Base-by-base conservation (phyloP, 352 stramenopile species). In the Phytophthora idaei region DNA sequence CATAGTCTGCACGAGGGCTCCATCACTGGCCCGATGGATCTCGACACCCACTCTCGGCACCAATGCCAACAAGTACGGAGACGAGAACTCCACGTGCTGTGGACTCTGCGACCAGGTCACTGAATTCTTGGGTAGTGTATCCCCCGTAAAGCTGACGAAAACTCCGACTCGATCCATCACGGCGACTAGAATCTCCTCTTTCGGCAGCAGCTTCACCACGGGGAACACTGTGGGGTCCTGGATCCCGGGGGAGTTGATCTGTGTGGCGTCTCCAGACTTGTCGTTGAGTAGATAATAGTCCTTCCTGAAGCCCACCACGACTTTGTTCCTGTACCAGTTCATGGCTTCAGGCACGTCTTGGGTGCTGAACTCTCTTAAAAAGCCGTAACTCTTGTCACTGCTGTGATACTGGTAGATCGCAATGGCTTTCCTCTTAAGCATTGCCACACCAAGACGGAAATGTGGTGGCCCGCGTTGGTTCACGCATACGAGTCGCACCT, bases 311-410 rank as follows among this genome's bases (percentile, higher is more conserved):
- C 88, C 88, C 4, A 91, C 87, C 21, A 94, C 75, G 34, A 96
- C 80, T 69, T 96, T 96, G 77, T 94, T 96, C 15, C 88, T 74
- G 70, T 96, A 96, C 88, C 88, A 96, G n/a, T 75, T 75, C 60
- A 96, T 93, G 49, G 77, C 76, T 66, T 94, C 87, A 5, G 88
- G 83, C 4, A 92, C 68, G 17, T 94, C 84, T 46, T 89, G 77
- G 1, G 85, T 91, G 25, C 73, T 51, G 53, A 96, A 91, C 57
- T 96, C 88, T 31, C 88, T 78, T 54, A 96, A 60, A 52, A 85
- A 93, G 34, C 71, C 76, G 77, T 96, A 96, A 45, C 64, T 68
- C 64, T 96, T 96, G 46, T 94, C 86, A 8, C 73, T 78, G 58
- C 74, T 81, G 46, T 94, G 82, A 65, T 92, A 96, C 63, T 96